These are phyloP conservation scores for Amphirosellinia nigrospora DNA, from an alignment of 495 filamentous ascomycete species.

Conservation along the genomic window DNA sequence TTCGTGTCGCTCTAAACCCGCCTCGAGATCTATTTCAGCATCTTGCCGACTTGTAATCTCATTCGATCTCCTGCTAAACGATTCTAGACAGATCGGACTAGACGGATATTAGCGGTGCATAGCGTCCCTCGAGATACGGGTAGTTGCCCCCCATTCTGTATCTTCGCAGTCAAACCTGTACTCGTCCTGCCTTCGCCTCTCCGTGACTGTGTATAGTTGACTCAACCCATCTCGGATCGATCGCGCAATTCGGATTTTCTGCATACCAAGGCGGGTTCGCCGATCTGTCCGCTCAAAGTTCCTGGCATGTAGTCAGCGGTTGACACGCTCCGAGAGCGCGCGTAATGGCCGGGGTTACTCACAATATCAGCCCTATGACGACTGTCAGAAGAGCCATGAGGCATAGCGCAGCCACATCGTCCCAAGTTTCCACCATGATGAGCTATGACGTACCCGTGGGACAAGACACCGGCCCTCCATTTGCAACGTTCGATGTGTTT, in stretches of 20 bases:
- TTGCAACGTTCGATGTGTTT: neutral
- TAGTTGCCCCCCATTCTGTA: neutral
- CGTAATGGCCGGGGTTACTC: neutral
- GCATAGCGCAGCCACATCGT: neutral
- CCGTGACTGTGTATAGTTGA: neutral
- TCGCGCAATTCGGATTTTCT: neutral
- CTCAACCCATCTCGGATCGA: neutral
- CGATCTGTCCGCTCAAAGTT: neutral
- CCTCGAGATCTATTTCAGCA: conserved; percentile 18
- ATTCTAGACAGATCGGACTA: conserved; percentile 17
- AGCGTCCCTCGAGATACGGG: neutral
- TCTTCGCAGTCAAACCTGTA: neutral
- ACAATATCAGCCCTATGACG: neutral
- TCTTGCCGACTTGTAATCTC: neutral
- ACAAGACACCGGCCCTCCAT: neutral
- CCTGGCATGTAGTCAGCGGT: neutral
- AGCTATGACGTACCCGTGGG: neutral
- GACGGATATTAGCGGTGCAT: neutral
- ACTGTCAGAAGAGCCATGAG: neutral
- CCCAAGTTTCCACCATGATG: neutral
- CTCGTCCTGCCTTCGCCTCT: neutral
- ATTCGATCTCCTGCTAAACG: neutral
- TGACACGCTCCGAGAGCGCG: neutral
- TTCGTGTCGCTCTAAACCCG: neutral
- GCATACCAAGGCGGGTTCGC: neutral